Conservation (phyloP, 2,329 filamentous ascomycete genomes). For the Colletotrichum sp. region DNA sequence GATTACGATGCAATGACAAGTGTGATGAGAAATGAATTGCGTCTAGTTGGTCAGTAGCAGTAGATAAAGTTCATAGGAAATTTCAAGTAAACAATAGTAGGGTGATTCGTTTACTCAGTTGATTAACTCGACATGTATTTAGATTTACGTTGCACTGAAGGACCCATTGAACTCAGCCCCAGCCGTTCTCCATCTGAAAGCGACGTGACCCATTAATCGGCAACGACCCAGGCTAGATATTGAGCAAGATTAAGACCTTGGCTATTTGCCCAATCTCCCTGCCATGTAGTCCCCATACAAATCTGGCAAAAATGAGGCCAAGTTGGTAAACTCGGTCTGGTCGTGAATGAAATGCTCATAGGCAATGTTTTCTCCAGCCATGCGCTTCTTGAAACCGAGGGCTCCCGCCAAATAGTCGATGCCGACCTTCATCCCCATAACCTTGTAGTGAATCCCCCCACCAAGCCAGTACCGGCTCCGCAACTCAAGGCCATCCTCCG, state of each 20-base stretch:
- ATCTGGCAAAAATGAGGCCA: conserved; percentile 3
- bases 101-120: neutral
- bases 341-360: conserved; percentile 19
- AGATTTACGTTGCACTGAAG: neutral
- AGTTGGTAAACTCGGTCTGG: conserved; percentile 15
- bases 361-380: conserved; percentile 6
- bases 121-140: neutral
- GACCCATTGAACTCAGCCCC: neutral
- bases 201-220: neutral
- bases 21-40: neutral
- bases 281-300: conserved; percentile 5
- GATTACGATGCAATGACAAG: neutral
- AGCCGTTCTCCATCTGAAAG: neutral
- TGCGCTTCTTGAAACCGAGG: conserved; percentile 4
- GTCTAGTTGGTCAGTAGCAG: neutral
- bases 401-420: conserved; percentile 10
- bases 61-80: neutral
- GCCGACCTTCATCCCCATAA: conserved; percentile 4
- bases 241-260: neutral
- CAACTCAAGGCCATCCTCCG: conserved; percentile 3
- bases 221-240: neutral
- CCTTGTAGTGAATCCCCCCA: conserved; percentile 9
- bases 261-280: neutral
- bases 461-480: conserved; percentile 16
- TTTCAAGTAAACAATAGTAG: neutral